phyloP scores from a whole-genome alignment of 176 grass and related monocot species.

The Eragrostis nindensis region DNA sequence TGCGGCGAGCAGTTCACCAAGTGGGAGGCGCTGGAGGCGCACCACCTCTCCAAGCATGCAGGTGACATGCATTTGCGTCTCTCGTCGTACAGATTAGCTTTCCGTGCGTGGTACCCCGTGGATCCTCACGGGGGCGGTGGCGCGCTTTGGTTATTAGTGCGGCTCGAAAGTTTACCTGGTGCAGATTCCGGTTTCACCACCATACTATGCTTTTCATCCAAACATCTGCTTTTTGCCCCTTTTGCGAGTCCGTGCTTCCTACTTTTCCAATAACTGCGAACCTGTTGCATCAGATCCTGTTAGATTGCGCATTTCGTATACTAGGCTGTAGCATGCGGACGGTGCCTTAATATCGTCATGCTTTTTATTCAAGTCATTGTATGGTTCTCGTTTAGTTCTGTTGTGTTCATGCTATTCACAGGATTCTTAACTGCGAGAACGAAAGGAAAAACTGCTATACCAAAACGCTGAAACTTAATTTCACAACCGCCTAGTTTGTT shows the following conservation, averaged over 20 bases:
- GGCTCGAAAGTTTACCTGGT: conserved; percentile 10
- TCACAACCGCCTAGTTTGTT: background rate
- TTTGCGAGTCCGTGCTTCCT: background rate
- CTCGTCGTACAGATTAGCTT: conserved; percentile 3
- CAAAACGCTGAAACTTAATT: background rate
- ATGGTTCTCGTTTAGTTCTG: background rate
- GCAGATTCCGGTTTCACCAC: conserved; percentile 21
- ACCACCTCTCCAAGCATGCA: conserved; percentile 92
- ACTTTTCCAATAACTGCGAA: conserved; percentile 27
- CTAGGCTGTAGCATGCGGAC: background rate
- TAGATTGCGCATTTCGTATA: conserved; percentile 35
- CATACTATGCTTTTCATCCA: conserved; percentile 11
- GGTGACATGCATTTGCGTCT: conserved; percentile 47
- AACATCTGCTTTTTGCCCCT: conserved; percentile 15
- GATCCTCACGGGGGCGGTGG: conserved; percentile 15
- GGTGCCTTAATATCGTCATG: conserved; percentile 8
- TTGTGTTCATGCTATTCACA: background rate
- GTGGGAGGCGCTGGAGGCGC: conserved; percentile 84
- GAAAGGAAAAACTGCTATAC: too few species aligned
- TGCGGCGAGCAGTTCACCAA: conserved; percentile 78
- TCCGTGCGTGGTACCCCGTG: conserved; percentile 11
- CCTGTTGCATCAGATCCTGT: conserved; percentile 14
- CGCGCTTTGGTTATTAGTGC: conserved; percentile 22
- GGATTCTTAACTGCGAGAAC: conserved; percentile 26
- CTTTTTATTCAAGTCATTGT: conserved; percentile 9